Conservation (phyloP, 805 yeast genomes). For the Saccharomycopsis sp. region DNA sequence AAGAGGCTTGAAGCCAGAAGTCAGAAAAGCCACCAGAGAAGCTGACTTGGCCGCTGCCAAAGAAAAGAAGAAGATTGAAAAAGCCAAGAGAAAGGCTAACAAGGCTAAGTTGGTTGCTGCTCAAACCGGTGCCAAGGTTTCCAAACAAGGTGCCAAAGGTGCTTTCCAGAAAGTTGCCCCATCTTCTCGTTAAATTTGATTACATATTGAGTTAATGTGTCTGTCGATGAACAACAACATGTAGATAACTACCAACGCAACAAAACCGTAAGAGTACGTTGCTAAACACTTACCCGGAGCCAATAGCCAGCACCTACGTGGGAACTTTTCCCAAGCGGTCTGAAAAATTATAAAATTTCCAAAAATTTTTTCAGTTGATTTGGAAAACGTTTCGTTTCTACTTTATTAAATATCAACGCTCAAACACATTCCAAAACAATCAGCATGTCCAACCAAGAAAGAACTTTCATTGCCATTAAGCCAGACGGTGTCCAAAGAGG, state of each 20-base stretch:
- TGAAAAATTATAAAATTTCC: too few species aligned
- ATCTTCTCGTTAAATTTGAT: slow-evolving; percentile 96
- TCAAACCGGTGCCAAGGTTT: slow-evolving; percentile 57
- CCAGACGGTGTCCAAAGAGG: slow-evolving; percentile 99
- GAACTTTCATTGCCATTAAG: slow-evolving; percentile 86
- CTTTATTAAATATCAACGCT: too few species aligned
- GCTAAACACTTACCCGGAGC: too few species aligned
- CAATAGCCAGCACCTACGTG: too few species aligned
- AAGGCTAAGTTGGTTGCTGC: slow-evolving; percentile 71
- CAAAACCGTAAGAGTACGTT: too few species aligned
- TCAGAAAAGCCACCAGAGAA: slow-evolving; percentile 61
- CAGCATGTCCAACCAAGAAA: slow-evolving; percentile 40
- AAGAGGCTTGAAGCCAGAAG: slow-evolving; percentile 78
- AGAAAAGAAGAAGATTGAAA: slow-evolving; percentile 84
- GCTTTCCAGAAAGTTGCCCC: slow-evolving; percentile 96
- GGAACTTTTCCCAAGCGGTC: too few species aligned
- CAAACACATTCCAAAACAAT: not conserved
- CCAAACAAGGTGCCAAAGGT: slow-evolving; percentile 97
- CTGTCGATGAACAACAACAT: too few species aligned
- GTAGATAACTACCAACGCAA: too few species aligned
- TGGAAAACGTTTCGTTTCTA: not conserved
- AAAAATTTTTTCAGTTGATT: not conserved
- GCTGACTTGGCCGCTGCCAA: slow-evolving; percentile 74
- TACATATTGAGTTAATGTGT: too few species aligned
- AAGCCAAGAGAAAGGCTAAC: slow-evolving; percentile 92